Evolutionary conservation across 352 stramenopile genomes (phyloP), one percentile per base, ranked within the genome.

Genomic region (Elongisporangium undulatum): DNA sequence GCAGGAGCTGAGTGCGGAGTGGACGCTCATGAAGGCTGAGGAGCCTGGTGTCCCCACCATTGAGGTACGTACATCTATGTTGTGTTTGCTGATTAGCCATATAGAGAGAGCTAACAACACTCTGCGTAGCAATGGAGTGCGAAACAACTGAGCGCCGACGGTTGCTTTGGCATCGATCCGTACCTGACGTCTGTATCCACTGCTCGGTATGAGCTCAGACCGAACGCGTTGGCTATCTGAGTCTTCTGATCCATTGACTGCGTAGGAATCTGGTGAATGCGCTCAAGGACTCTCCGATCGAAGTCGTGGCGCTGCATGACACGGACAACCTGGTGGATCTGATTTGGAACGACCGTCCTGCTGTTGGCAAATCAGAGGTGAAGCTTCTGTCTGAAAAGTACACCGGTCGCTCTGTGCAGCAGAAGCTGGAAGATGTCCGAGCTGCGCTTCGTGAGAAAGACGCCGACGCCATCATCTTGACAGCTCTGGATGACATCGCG

Each of bases 21-120:
- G 95, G 95, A 97, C 78, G 66, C 81, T 99, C 24, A 99, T 99
- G 93, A 98, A 98, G 71, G 71, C 79, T 21, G 94, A 97, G 49
- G 79, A 98, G 63, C 79, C 86, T 21, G 95, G 87, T 13, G 91
- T 98, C 19, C 90, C 88, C 3, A 96, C 89, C 5, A 90, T 99
- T 38, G 64, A 92, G 45, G 93, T 97, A 63, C 87, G 84, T 16
- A 41, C 17, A 29, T 15, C 5, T 9, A 49, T 19, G 21, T 15
- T 49, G 24, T 15, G 10, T 56, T n/a, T 6, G 51, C n/a, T 55
- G 10, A 12, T 34, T 57, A 12, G 19, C 8, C 17, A 12, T 6
- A 5, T 26, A 26, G 5, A 41, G 5, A 21, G 41, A 53, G 51
- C 22, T 55, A 15, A 58, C 6, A n/a, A 10, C 12, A 56, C 16